Conservation (phyloP, 352 stramenopile genomes). For the Pythium sp. region DNA sequence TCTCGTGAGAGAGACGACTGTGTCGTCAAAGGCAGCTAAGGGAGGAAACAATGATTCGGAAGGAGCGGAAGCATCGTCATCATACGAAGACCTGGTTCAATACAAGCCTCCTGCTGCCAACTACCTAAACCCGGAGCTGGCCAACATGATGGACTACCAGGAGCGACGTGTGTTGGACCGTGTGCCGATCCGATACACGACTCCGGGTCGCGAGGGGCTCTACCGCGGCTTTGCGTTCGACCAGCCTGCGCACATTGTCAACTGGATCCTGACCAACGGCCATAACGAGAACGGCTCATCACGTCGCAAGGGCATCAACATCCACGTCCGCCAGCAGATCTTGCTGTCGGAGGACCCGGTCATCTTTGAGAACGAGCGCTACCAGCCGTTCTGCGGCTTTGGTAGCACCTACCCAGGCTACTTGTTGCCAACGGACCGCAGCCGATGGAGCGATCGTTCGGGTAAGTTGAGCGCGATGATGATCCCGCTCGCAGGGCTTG, state of each 20-base stretch:
- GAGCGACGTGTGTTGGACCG: conserved; percentile 63
- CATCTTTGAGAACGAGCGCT: conserved; percentile 86
- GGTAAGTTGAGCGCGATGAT: conserved; percentile 69
- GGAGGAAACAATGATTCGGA: neutral
- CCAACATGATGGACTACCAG: conserved; percentile 77
- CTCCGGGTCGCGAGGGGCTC: conserved; percentile 39
- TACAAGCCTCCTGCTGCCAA: conserved; percentile 50
- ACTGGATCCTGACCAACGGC: conserved; percentile 62
- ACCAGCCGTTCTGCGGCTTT: conserved; percentile 83
- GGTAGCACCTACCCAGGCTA: conserved; percentile 81
- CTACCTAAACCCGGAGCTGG: conserved; percentile 64
- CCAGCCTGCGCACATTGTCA: conserved; percentile 68
- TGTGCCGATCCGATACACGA: conserved; percentile 37
- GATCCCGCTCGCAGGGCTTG: conserved; percentile 63
- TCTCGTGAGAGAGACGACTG: conserved; percentile 57
- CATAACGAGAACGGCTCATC: conserved; percentile 31
- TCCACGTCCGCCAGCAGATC: conserved; percentile 62
- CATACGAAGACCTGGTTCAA: conserved; percentile 35
- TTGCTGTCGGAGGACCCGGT: conserved; percentile 71
- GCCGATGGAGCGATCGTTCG: conserved; percentile 81
- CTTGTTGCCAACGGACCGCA: conserved; percentile 74
- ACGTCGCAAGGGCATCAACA: conserved; percentile 57
- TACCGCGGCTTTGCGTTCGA: conserved; percentile 87
- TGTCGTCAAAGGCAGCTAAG: conserved; percentile 17
- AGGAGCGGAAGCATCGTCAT: neutral